phyloP scores from a whole-genome alignment of 177 flowering plant species.

The Vitis hybrid region DNA sequence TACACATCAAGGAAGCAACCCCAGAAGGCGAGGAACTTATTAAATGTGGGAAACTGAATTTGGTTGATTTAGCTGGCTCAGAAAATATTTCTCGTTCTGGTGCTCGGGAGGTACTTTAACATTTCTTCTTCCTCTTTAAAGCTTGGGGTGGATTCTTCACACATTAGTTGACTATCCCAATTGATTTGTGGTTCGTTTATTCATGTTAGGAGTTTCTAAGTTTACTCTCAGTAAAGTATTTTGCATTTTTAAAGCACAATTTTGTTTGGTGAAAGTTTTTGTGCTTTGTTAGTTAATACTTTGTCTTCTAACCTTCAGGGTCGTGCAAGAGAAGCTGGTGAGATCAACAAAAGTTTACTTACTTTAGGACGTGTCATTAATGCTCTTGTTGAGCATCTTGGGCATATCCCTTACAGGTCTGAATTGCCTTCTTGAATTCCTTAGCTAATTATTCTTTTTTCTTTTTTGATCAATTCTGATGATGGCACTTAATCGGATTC shows the following conservation, averaged over 20 bases:
- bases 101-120: constrained; percentile 80
- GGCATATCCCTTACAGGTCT: constrained; percentile 94
- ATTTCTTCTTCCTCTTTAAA: neutral
- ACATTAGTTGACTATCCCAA: too few species aligned
- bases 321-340: constrained; percentile 98
- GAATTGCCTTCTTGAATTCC: neutral
- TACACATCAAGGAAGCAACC: constrained; percentile 93
- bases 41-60: constrained; percentile 92
- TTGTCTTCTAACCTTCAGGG: constrained; percentile 42
- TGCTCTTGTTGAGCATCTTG: constrained; percentile 98
- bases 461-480: neutral
- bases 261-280: neutral
- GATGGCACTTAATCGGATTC: constrained; percentile 1
- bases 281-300: neutral
- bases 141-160: too few species aligned
- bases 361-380: constrained; percentile 93
- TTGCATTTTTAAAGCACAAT: neutral
- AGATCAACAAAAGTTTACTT: constrained; percentile 91
- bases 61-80: constrained; percentile 96
- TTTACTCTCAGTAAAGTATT: neutral
- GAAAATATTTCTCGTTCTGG: constrained; percentile 97
- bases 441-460: neutral
- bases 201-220: neutral
- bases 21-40: constrained; percentile 98
- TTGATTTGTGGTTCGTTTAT: too few species aligned